Evolutionary conservation across 2,329 filamentous ascomycete genomes (phyloP).

Genomic region (Alternaria sp.): DNA sequence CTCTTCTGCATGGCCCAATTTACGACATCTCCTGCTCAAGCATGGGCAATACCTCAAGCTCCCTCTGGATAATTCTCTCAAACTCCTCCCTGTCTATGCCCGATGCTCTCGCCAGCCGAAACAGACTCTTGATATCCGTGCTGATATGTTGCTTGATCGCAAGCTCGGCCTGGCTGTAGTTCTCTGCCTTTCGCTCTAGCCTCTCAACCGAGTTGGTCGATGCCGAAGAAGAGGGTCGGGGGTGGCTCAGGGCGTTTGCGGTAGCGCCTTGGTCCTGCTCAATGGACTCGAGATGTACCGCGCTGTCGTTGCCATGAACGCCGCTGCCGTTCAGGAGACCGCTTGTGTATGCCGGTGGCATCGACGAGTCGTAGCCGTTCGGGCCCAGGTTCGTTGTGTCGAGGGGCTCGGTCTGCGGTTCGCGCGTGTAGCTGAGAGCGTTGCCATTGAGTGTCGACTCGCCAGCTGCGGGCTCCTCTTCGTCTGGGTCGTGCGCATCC

Average conservation of each 20-base stretch:
- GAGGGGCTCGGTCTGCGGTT: constrained; percentile 53
- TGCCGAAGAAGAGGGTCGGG: constrained; percentile 49
- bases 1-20: not conserved
- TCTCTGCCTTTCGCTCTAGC: constrained; percentile 62
- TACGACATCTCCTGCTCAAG: constrained; percentile 64
- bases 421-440: constrained; percentile 50
- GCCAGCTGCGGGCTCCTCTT: constrained; percentile 57
- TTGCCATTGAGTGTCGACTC: constrained; percentile 63
- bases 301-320: constrained; percentile 17
- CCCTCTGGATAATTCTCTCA: constrained; percentile 71
- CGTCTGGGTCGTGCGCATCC: constrained; percentile 82
- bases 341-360: constrained; percentile 31
- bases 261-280: constrained; percentile 29
- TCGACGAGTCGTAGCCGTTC: constrained; percentile 39
- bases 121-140: constrained; percentile 78
- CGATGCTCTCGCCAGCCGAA: constrained; percentile 70
- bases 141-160: constrained; percentile 81
- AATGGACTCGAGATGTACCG: constrained; percentile 29
- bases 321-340: constrained; percentile 4
- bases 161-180: constrained; percentile 69
- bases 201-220: constrained; percentile 62
- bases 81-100: constrained; percentile 80
- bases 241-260: constrained; percentile 41
- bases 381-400: constrained; percentile 47
- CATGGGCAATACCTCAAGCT: constrained; percentile 73